These are phyloP conservation scores for Litsea cubeba DNA, from an alignment of 164 flowering plant species.

Conservation along the genomic window DNA sequence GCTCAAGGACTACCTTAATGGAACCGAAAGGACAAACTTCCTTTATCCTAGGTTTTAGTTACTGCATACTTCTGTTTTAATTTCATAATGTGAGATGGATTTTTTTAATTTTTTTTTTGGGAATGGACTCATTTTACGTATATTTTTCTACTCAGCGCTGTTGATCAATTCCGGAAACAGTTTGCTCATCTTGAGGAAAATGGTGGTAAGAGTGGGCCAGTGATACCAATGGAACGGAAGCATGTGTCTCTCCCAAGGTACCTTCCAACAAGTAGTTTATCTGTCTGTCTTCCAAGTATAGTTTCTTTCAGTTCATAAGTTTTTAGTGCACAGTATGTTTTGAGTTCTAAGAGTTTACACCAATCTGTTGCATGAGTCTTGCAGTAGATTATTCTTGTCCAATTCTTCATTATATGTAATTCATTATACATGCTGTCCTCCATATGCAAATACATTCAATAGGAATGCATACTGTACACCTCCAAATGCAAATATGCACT, in stretches of 20 bases:
- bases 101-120: not conserved
- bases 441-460: too few species aligned
- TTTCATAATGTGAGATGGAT: not conserved
- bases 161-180: conserved; percentile 82
- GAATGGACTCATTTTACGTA: not conserved
- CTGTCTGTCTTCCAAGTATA: too few species aligned
- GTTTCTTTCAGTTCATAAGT: not conserved
- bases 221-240: conserved; percentile 69
- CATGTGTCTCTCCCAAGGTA: conserved; percentile 92
- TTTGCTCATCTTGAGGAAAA: conserved; percentile 89
- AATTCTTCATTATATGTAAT: too few species aligned
- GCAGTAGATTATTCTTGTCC: not conserved
- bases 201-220: conserved; percentile 69
- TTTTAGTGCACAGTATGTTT: not conserved
- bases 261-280: not conserved
- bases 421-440: too few species aligned
- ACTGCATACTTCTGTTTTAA: not conserved
- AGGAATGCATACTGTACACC: not conserved
- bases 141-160: conserved; percentile 46
- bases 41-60: conserved; percentile 75
- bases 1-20: conserved; percentile 69
- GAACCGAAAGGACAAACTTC: conserved; percentile 78
- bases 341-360: not conserved
- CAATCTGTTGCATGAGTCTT: not conserved
- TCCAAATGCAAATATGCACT: not conserved